Evolutionary conservation across 116 monocot species (phyloP), one percentile per base, ranked within the genome.

Genomic region (Iris pallida): DNA sequence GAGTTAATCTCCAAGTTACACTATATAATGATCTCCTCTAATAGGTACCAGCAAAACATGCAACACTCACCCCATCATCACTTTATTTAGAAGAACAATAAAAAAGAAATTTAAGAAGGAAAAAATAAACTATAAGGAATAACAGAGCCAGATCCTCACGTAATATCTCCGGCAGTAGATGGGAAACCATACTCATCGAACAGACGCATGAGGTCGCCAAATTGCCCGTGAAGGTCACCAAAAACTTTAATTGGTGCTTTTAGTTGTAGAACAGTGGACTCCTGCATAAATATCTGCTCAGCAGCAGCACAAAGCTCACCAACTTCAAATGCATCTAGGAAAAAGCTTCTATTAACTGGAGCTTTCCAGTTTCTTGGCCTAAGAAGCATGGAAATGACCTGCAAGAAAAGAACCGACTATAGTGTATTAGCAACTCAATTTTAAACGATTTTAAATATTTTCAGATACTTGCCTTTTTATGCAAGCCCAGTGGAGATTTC

Each of bases 111-210:
- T 51, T 9, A 51, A 51, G 49, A 51, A 13, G 49, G 13, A 51
- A 13, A 51, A 51, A 51, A 0, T 9, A 51, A 51, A 51, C 11
- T 13, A 51, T 51, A 51, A 7, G 49, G 49, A 57, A 17, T 18
- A 57, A 17, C 60, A 68, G 20, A 47, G 53, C 46, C 57, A 57
- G 17, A 17, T 57, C 48, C 88, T 86, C 72, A 94, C 94, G 88
- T 94, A 66, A 94, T 88, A 59, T 94, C 94, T 60, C 94, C 90
- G 58, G 88, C 90, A 71, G 94, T 86, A 41, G 94, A 94, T 18
- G 94, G 94, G 61, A 87, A 94, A 63, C 94, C 94, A 73, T 94
- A 94, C 64, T 94, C 94, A 85, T 94, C 90, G 83, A 94, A 94
- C 57, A 94, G 72, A 20, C 94, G 87, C 88, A 94, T 90, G n/a